Evolutionary conservation across 192 early-diverging fungal genomes (phyloP).

Genomic region (Mycoemilia scoparia): DNA sequence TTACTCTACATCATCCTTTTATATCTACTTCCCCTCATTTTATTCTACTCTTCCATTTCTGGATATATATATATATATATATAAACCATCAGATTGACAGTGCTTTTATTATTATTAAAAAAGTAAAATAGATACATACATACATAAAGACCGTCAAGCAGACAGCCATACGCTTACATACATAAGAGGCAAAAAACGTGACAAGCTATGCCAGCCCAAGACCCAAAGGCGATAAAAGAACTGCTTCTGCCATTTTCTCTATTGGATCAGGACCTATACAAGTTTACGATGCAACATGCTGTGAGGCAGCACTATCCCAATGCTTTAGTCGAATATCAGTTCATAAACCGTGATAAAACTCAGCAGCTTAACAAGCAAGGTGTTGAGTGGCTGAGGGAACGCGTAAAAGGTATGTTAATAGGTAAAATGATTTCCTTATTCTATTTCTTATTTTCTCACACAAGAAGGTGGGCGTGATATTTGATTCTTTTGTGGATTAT

Average conservation of each 20-base stretch:
- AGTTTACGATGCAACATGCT: constrained; percentile 67
- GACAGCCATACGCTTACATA: too few relatives aligned
- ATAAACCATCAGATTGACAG: too few relatives aligned
- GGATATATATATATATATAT: too few relatives aligned
- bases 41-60: too few relatives aligned
- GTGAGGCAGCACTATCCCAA: constrained; percentile 50
- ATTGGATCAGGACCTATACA: constrained; percentile 71
- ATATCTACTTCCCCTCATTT: too few relatives aligned
- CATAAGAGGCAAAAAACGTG: too few relatives aligned
- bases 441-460: not conserved
- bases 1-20: too few relatives aligned
- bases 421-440: constrained; percentile 1
- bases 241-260: constrained; percentile 31
- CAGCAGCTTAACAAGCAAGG: constrained; percentile 21
- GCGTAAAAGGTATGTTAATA: constrained; percentile 13
- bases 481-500: too few relatives aligned
- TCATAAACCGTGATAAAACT: constrained; percentile 40
- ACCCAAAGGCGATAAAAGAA: not conserved
- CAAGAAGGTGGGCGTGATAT: not conserved
- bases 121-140: too few relatives aligned
- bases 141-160: too few relatives aligned
- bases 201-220: too few relatives aligned
- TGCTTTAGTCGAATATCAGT: constrained; percentile 36
- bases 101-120: too few relatives aligned
- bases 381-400: constrained; percentile 21